phyloP scores from a whole-genome alignment of 768 basidiomycete genomes.

The Neoboletus magnificus region DNA sequence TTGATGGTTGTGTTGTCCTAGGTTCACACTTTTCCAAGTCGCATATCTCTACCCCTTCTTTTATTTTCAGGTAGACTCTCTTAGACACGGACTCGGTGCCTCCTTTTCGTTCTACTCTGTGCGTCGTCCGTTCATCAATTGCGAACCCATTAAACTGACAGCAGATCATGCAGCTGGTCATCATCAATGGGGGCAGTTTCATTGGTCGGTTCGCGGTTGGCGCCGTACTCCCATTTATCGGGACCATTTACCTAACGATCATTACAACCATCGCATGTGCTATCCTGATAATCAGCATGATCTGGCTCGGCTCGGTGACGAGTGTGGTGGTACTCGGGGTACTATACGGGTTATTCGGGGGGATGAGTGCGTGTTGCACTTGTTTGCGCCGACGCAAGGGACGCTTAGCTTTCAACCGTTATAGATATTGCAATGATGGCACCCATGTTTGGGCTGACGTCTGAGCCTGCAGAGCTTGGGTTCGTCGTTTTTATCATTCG shows the following conservation, averaged over 20 bases:
- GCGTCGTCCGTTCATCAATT: not conserved
- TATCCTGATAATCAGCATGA: slow-evolving; percentile 43
- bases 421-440: slow-evolving; percentile 39
- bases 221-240: slow-evolving; percentile 37
- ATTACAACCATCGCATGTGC: slow-evolving; percentile 33
- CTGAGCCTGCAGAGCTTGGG: slow-evolving; percentile 51
- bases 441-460: slow-evolving; percentile 46
- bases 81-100: slow-evolving; percentile 43
- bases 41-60: slow-evolving; percentile 51
- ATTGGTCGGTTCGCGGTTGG: slow-evolving; percentile 46
- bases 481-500: slow-evolving; percentile 13
- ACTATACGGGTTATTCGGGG: slow-evolving; percentile 49
- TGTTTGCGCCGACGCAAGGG: not conserved
- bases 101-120: slow-evolving; percentile 57
- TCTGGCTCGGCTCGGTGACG: slow-evolving; percentile 38
- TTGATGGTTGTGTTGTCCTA: not conserved
- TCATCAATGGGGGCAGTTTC: slow-evolving; percentile 50
- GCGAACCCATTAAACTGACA: not conserved
- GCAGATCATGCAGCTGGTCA: slow-evolving; percentile 38
- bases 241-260: slow-evolving; percentile 44
- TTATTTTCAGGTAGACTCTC: slow-evolving; percentile 56
- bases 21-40: slow-evolving; percentile 30
- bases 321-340: slow-evolving; percentile 42
- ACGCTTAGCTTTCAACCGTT: not conserved
- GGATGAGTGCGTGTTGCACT: slow-evolving; percentile 33